Conservation (phyloP, 106 monocot genomes). For the Chionographis japonica region DNA sequence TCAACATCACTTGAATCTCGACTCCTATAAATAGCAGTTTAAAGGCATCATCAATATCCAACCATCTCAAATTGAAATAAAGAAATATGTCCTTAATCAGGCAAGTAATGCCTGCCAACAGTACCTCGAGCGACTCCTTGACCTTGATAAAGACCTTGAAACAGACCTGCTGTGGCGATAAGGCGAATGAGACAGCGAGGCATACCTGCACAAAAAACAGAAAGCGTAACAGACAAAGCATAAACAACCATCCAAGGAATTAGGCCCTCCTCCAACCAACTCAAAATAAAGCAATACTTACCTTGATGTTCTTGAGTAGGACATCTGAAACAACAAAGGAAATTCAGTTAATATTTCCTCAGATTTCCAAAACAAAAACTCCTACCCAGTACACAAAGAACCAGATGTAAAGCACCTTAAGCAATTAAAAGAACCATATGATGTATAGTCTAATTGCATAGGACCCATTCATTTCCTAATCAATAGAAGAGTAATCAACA, state of each 20-base stretch:
- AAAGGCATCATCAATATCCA: neutral
- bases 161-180: slow-evolving; percentile 17
- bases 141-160: slow-evolving; percentile 28
- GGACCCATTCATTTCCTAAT: too few relatives aligned
- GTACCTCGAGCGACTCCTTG: slow-evolving; percentile 45
- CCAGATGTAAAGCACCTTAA: too few relatives aligned
- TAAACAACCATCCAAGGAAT: neutral
- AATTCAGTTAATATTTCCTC: too few relatives aligned
- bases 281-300: neutral
- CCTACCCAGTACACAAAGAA: too few relatives aligned
- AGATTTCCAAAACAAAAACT: too few relatives aligned
- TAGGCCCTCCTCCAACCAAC: too few relatives aligned
- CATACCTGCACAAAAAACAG: slow-evolving; percentile 9
- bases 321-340: slow-evolving; percentile 30
- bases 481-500: too few relatives aligned
- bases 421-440: too few relatives aligned
- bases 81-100: neutral
- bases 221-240: neutral
- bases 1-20: slow-evolving; percentile 36
- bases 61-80: neutral
- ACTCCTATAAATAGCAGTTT: slow-evolving; percentile 16
- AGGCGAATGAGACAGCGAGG: slow-evolving; percentile 19
- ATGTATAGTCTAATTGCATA: too few relatives aligned
- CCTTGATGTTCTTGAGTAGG: slow-evolving; percentile 35
- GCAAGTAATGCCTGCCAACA: neutral